A percentile compares a stretch with the other conserved stretches of the same genome.
These are phyloP conservation scores for Beauveria pseudobassiana DNA, from an alignment of 2,329 filamentous ascomycete species.

Conservation along the genomic window DNA sequence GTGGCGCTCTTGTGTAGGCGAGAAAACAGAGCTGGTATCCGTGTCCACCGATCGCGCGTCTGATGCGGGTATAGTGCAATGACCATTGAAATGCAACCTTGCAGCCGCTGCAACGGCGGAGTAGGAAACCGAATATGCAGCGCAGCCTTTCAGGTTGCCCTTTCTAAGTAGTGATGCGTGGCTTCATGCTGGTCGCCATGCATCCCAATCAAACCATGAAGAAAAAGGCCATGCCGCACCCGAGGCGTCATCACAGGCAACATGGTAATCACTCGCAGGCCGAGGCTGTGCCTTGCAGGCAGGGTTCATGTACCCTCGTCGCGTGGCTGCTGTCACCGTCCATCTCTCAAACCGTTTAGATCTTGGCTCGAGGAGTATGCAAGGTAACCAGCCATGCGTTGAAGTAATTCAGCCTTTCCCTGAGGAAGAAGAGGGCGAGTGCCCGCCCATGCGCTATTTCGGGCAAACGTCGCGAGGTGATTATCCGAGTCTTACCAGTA, in stretches of 20 bases:
- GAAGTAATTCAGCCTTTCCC: neutral
- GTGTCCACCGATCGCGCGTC: constrained; percentile 4
- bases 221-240: neutral
- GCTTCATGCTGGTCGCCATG: neutral
- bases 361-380: neutral
- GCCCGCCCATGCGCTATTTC: neutral
- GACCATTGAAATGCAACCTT: constrained; percentile 4
- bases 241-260: neutral
- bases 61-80: constrained; percentile 3
- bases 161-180: neutral
- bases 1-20: neutral
- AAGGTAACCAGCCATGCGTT: neutral
- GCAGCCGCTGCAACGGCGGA: neutral
- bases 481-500: neutral
- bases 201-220: neutral
- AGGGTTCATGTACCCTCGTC: neutral
- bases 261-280: neutral
- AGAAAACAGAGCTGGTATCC: neutral
- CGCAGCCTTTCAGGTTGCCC: neutral
- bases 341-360: neutral
- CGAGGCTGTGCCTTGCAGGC: neutral
- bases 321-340: neutral
- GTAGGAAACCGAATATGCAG: neutral
- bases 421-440: neutral
- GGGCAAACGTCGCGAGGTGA: neutral